A percentile compares a stretch with the other conserved stretches of the same genome.
Evolutionary conservation across 345 rosid genomes (phyloP).

Genomic region (Syzygium aromaticum): DNA sequence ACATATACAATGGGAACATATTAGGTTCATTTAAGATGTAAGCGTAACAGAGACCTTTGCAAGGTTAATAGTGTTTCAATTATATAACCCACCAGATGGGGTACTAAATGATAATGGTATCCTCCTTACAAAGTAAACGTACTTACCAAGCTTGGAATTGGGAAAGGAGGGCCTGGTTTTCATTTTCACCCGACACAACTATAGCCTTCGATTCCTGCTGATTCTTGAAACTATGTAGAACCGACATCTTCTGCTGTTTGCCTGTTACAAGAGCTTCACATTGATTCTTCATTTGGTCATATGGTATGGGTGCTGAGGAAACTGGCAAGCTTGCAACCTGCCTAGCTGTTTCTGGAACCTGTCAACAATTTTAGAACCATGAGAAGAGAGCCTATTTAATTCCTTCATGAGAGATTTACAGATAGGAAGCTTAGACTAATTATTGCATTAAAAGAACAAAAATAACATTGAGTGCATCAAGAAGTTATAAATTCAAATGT

Average conservation of each 20-base stretch:
- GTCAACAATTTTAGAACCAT: neutral
- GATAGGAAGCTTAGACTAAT: neutral
- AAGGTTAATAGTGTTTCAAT: neutral
- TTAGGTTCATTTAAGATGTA: neutral
- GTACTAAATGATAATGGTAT: neutral
- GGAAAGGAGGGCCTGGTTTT: conserved; percentile 11
- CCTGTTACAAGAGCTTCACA: conserved; percentile 85
- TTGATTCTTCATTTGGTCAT: conserved; percentile 87
- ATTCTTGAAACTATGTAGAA: conserved; percentile 74
- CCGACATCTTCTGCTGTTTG: conserved; percentile 92
- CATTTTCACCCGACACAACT: conserved; percentile 26
- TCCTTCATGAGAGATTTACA: neutral
- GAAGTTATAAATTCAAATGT: neutral
- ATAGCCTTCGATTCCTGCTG: conserved; percentile 37
- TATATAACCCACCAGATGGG: neutral
- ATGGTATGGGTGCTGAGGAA: conserved; percentile 57
- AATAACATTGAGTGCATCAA: neutral
- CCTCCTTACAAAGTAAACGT: neutral
- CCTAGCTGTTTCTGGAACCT: conserved; percentile 88
- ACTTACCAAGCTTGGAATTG: conserved; percentile 38
- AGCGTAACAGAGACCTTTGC: neutral
- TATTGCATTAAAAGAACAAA: neutral
- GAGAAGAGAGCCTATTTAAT: neutral
- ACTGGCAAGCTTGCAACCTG: conserved; percentile 80
- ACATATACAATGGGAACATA: neutral